Base-by-base conservation (phyloP, 1,139 yeast species). In the Arxiozyma bovina region DNA sequence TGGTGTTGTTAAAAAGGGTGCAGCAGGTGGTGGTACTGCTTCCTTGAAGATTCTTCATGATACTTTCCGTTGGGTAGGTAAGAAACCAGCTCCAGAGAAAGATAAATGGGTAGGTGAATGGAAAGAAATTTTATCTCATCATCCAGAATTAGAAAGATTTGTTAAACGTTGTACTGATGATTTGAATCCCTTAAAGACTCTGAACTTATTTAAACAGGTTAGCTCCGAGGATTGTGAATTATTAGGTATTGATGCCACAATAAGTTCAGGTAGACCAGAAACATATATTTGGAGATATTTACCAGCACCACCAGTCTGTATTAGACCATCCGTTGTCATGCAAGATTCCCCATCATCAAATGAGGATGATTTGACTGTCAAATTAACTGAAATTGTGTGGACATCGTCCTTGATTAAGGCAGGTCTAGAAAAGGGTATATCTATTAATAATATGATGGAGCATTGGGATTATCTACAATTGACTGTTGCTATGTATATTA, bases 291-390 rank as follows among this genome's bases (percentile, higher is more conserved):
- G 99, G 99, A 80, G 96, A 65, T 94, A 91, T 69, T 77, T 94
- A 54, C 99, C 99, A 0, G 99, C 98, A 0, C 99, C 99, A 0
- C 99, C 99, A 0, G 97, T 94, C 23, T 94, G 99, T 77, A 93
- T 94, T 55, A 82, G 99, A 63, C 99, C 99, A 1, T 91, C 98
- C 7, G 98, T 94, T 42, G 77, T 82, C 77, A 89, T 89, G 90
- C 94, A 89, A 68, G 96, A 93, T 56, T 89, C 91, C 48, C 77
- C 78, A 48, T 85, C 88, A 1, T 85, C 95, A 42, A 94, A 94
- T 71, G 99, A 94, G 74, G 99, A 94, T 71, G 99, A 94, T 72
- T 77, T 94, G 61, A 94, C 99, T 0, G 97, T 91, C 38, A 94
- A 94, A 68, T 75, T 94, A 55, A 89, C 99, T 0, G 99, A 94